A percentile compares a stretch with the other conserved stretches of the same genome.
phyloP scores from a whole-genome alignment of 139 green algal genomes.

The Chlorella vulgaris region DNA sequence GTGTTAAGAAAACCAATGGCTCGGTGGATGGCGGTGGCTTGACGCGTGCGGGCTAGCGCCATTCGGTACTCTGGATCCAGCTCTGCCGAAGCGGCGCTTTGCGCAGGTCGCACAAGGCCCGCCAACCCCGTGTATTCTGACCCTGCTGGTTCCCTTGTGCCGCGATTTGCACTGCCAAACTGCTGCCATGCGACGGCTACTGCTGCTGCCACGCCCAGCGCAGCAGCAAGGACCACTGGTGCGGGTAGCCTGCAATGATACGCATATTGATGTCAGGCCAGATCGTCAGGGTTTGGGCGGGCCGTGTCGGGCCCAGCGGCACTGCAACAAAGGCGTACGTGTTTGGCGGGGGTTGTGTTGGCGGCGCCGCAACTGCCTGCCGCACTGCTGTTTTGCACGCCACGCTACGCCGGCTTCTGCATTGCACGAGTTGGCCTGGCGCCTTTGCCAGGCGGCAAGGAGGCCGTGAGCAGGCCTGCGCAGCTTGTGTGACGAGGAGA shows the following conservation, averaged over 20 bases:
- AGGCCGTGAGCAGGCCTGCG: background rate
- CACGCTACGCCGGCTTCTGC: background rate
- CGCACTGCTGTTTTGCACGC: background rate
- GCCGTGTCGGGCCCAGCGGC: background rate
- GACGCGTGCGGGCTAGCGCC: constrained; percentile 72
- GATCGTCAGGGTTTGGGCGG: background rate
- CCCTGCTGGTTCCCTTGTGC: too few species aligned
- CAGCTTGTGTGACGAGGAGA: too few species aligned
- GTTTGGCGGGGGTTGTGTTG: too few species aligned
- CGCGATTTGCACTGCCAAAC: background rate
- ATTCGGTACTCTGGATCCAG: constrained; percentile 56
- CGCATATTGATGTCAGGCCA: too few species aligned
- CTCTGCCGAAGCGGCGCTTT: background rate
- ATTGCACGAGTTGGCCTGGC: too few species aligned
- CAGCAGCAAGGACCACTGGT: background rate
- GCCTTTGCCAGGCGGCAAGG: background rate
- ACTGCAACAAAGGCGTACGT: too few species aligned
- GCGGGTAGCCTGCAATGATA: constrained; percentile 3
- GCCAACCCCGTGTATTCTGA: constrained; percentile 13
- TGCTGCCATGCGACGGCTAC: constrained; percentile 10
- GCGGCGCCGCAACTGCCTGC: background rate
- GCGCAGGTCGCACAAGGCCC: constrained; percentile 1
- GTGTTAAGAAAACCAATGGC: constrained; percentile 69
- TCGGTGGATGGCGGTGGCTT: constrained; percentile 65
- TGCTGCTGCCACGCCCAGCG: background rate